Evolutionary conservation across 495 filamentous ascomycete genomes (phyloP).

Genomic region (Hypoxylon cercidicola): DNA sequence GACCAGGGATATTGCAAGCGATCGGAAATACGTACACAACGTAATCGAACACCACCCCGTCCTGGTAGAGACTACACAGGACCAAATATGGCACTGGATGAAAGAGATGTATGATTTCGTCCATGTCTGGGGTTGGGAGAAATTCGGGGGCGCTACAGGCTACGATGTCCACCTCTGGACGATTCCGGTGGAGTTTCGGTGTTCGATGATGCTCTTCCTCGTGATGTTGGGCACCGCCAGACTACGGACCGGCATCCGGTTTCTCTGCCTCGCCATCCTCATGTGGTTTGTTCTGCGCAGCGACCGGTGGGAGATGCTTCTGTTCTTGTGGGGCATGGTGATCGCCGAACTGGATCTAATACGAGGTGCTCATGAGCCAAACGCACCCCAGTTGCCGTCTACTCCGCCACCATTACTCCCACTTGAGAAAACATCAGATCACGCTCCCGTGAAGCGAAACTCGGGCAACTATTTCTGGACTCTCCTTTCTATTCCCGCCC

Average conservation of each 20-base stretch:
- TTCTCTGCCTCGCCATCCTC: conserved; percentile 39
- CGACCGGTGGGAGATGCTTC: conserved; percentile 55
- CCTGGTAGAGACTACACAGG: conserved; percentile 28
- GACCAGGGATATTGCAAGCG: conserved; percentile 53
- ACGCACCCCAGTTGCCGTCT: conserved; percentile 20
- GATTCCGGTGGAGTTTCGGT: conserved; percentile 75
- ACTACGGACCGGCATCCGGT: conserved; percentile 41
- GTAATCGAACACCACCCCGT: conserved; percentile 56
- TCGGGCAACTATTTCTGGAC: conserved; percentile 37
- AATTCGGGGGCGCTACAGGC: conserved; percentile 53
- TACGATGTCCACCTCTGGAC: conserved; percentile 79
- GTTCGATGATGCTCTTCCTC: conserved; percentile 72
- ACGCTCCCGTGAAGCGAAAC: conserved; percentile 16
- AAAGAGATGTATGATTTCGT: conserved; percentile 50
- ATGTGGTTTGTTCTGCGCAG: conserved; percentile 48
- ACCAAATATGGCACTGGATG: conserved; percentile 50
- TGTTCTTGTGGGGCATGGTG: conserved; percentile 54
- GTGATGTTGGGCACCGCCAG: conserved; percentile 60
- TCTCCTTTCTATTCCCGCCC: conserved; percentile 42
- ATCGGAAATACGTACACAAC: conserved; percentile 50
- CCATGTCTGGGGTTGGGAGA: conserved; percentile 55
- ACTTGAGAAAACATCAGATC: conserved; percentile 24
- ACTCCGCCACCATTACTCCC: conserved; percentile 32
- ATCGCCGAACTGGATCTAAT: conserved; percentile 54
- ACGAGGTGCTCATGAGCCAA: conserved; percentile 43